Evolutionary conservation across 768 basidiomycete genomes (phyloP).

Genomic region (Mycena chlorophos): DNA sequence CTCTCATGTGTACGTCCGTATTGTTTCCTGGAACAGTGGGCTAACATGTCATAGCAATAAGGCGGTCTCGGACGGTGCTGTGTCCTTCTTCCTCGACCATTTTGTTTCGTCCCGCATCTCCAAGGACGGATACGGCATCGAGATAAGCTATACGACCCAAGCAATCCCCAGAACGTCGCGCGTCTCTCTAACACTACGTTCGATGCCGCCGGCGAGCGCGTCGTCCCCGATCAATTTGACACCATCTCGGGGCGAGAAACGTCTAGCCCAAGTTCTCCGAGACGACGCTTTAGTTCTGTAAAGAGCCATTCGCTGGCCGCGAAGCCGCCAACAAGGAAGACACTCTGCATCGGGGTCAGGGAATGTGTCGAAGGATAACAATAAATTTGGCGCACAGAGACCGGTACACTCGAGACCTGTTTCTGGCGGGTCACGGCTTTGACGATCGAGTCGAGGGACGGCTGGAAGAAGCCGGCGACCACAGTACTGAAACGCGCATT

Average conservation of each 20-base stretch:
- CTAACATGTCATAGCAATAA: no score
- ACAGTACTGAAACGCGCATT: constrained; percentile 27
- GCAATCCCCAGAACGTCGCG: constrained; percentile 26
- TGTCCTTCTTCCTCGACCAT: no score
- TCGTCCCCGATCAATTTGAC: no score
- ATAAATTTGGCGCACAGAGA: constrained; percentile 29
- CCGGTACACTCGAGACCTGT: constrained; percentile 26
- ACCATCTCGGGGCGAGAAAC: constrained; percentile 57
- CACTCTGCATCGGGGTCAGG: constrained; percentile 29
- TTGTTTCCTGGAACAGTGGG: no score
- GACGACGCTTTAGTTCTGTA: constrained; percentile 38
- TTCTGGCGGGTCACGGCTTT: constrained; percentile 32
- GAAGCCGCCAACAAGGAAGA: constrained; percentile 59
- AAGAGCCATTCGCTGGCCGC: constrained; percentile 58
- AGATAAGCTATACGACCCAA: no score
- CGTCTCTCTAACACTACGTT: constrained; percentile 14
- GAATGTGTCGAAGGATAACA: not conserved
- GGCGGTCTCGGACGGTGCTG: no score
- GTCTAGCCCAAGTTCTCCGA: constrained; percentile 39
- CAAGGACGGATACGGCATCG: no score
- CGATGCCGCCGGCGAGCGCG: constrained; percentile 46
- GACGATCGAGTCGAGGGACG: constrained; percentile 38
- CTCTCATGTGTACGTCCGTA: no score
- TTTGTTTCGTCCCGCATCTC: no score
- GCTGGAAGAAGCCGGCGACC: constrained; percentile 40